phyloP scores from a whole-genome alignment of 148 eudicot species.

The Vaccinium myrtillus region DNA sequence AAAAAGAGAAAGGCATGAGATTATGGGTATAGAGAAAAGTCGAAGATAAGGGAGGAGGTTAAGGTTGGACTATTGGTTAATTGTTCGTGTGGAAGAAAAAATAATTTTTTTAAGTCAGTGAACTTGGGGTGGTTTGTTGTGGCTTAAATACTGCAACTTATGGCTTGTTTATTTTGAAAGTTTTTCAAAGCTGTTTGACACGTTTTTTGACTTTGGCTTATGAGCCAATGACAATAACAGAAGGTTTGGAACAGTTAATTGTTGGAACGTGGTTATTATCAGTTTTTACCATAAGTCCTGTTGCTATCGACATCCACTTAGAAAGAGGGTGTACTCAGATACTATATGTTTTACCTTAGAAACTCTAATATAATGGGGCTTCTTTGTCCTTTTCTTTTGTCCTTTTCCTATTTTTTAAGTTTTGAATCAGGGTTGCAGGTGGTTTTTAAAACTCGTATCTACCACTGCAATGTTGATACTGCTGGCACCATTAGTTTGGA shows the following conservation, averaged over 20 bases:
- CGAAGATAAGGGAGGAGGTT: neutral
- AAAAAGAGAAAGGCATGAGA: neutral
- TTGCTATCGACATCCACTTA: neutral
- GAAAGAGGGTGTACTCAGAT: neutral
- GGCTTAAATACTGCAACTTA: neutral
- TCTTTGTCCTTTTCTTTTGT: neutral
- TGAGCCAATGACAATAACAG: neutral
- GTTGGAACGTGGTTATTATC: neutral
- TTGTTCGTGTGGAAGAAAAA: neutral
- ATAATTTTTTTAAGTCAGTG: no score
- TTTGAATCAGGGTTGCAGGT: slow-evolving; percentile 58
- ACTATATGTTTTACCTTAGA: neutral
- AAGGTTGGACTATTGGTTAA: neutral
- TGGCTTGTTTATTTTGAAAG: neutral
- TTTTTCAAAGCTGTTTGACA: neutral
- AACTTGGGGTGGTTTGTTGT: neutral
- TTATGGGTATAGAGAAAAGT: neutral
- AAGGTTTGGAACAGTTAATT: neutral
- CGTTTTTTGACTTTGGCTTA: neutral
- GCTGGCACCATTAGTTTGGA: slow-evolving; percentile 69
- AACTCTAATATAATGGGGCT: neutral
- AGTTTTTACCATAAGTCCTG: neutral
- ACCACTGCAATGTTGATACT: slow-evolving; percentile 93
- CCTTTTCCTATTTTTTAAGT: slow-evolving; percentile 20
- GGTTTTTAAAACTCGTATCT: slow-evolving; percentile 81